Conservation (phyloP, 345 rosid species). For the Moringa oleifera region DNA sequence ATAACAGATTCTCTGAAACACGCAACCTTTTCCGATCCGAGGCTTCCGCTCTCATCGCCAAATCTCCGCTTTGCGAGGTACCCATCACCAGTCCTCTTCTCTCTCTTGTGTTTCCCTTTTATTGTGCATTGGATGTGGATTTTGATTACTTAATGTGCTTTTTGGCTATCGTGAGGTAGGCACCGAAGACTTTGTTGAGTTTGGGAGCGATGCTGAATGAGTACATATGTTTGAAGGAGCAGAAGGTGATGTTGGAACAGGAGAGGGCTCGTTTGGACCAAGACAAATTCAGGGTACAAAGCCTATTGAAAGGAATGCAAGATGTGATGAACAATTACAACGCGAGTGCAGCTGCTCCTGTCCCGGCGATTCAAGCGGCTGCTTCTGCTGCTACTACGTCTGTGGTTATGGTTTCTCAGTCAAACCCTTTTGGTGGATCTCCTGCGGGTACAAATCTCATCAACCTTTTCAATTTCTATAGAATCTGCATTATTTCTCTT, state of each 20-base stretch:
- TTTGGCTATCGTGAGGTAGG: constrained; percentile 23
- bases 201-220: constrained; percentile 61
- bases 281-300: constrained; percentile 59
- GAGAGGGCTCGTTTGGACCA: constrained; percentile 56
- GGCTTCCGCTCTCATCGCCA: constrained; percentile 69
- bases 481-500: no score
- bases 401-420: constrained; percentile 14
- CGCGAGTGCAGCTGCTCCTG: constrained; percentile 23
- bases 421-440: constrained; percentile 21
- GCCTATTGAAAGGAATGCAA: constrained; percentile 70
- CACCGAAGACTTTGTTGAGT: constrained; percentile 68
- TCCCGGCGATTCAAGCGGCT: constrained; percentile 28
- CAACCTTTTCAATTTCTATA: background rate
- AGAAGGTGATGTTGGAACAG: constrained; percentile 54
- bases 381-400: constrained; percentile 14
- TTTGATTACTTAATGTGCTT: background rate
- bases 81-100: background rate
- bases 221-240: constrained; percentile 64
- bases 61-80: constrained; percentile 63
- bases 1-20: constrained; percentile 51
- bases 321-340: constrained; percentile 64
- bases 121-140: background rate
- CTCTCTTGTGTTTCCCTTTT: background rate
- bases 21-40: constrained; percentile 55
- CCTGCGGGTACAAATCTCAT: constrained; percentile 27